A percentile compares a stretch with the other conserved stretches of the same genome.
Evolutionary conservation across 1,139 yeast genomes (phyloP).

Genomic region (Candida sanyaensis): DNA sequence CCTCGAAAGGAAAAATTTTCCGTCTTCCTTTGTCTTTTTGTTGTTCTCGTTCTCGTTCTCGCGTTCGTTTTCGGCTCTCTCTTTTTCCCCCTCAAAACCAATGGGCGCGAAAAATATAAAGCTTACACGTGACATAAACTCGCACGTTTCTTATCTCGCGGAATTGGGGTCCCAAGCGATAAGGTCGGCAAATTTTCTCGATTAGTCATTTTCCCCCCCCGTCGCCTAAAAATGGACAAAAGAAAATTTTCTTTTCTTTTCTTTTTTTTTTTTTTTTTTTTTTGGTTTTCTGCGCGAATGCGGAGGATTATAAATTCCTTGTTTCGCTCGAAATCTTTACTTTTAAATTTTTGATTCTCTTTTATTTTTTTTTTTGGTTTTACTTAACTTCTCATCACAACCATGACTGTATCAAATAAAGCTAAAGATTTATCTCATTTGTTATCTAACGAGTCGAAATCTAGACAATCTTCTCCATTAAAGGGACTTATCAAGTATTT

Average conservation of each 20-base stretch:
- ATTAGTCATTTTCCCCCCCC: not conserved
- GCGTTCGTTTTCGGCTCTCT: no score
- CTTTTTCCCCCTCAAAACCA: no score
- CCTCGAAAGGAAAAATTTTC: no score
- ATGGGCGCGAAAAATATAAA: no score
- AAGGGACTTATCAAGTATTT: constrained; percentile 82
- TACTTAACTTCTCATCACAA: no score
- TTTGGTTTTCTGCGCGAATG: not conserved
- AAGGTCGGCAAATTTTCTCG: not conserved
- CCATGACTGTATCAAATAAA: constrained; percentile 7
- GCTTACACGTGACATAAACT: no score
- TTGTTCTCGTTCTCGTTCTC: no score
- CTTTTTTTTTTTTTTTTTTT: not conserved
- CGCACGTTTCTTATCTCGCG: no score
- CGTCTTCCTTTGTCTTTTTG: no score
- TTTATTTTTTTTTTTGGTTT: no score
- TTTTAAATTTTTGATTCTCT: not conserved
- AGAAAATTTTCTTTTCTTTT: not conserved
- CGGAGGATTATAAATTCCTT: not conserved
- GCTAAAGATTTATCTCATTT: constrained; percentile 75
- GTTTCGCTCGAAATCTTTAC: not conserved
- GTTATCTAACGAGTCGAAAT: constrained; percentile 74
- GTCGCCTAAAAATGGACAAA: not conserved
- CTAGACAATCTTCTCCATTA: constrained; percentile 78
- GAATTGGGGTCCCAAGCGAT: no score